Conservation (phyloP, 495 filamentous ascomycete species). For the Hyaloscypha finlandica region DNA sequence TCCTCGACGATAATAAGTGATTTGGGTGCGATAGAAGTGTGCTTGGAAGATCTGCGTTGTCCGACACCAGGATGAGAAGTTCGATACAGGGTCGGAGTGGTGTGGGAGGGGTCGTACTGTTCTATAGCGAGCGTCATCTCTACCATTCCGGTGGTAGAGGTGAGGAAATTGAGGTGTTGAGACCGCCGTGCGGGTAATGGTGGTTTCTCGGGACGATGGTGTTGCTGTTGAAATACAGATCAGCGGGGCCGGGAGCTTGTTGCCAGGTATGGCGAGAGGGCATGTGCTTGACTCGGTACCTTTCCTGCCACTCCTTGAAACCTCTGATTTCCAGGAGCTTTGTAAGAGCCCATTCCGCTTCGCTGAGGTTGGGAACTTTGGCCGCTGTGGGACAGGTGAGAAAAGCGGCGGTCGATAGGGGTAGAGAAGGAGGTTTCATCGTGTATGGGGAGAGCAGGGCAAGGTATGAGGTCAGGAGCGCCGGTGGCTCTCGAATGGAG, state of each 20-base stretch:
- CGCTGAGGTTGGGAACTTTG: constrained; percentile 50
- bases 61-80: constrained; percentile 71
- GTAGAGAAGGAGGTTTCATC: background rate
- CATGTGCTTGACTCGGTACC: constrained; percentile 66
- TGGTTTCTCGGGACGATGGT: constrained; percentile 67
- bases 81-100: constrained; percentile 56
- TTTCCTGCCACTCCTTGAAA: constrained; percentile 54
- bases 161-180: constrained; percentile 64
- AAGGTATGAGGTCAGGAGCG: background rate
- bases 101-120: constrained; percentile 71
- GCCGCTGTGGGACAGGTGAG: background rate
- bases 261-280: constrained; percentile 39
- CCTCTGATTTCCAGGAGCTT: constrained; percentile 44
- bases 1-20: constrained; percentile 73
- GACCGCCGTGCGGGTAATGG: constrained; percentile 58
- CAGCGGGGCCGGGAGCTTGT: constrained; percentile 20
- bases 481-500: background rate
- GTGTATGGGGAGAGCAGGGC: background rate
- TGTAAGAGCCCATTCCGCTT: constrained; percentile 56
- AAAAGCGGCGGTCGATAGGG: background rate
- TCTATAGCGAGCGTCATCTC: constrained; percentile 70
- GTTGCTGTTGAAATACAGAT: constrained; percentile 65
- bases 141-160: constrained; percentile 81
- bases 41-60: constrained; percentile 81
- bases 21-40: constrained; percentile 74